Conservation (phyloP, 2,329 filamentous ascomycete genomes). For the Exophiala phaeomuriformis region DNA sequence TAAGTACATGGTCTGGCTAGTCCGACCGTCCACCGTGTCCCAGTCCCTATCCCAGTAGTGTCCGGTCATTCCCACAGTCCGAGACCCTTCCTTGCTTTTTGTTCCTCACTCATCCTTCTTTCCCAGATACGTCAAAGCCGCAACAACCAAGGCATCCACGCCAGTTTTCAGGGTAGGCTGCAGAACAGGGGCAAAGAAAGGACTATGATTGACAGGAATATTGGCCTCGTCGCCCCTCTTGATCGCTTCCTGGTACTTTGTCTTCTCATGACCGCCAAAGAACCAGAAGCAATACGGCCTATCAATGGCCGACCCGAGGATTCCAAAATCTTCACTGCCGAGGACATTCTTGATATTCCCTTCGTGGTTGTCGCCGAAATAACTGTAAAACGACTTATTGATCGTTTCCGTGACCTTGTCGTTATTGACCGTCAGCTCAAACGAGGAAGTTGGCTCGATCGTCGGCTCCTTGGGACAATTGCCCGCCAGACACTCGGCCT, state of each 20-base stretch:
- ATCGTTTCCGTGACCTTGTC: constrained; percentile 38
- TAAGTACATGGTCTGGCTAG: no score
- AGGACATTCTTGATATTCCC: constrained; percentile 19
- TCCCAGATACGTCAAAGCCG: constrained; percentile 45
- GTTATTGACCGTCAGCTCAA: constrained; percentile 51
- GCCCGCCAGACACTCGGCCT: constrained; percentile 48
- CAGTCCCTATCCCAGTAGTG: no score
- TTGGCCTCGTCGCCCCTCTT: constrained; percentile 41
- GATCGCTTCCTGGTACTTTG: constrained; percentile 43
- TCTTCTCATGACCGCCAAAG: constrained; percentile 42
- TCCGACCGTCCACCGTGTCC: no score
- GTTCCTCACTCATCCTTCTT: constrained; percentile 9
- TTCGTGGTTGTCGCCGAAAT: constrained; percentile 39
- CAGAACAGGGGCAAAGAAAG: constrained; percentile 52
- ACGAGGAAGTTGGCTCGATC: constrained; percentile 43
- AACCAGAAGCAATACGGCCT: constrained; percentile 51
- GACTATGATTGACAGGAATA: constrained; percentile 54
- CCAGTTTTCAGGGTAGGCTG: constrained; percentile 52
- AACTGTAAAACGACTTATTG: constrained; percentile 39
- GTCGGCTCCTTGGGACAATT: constrained; percentile 44
- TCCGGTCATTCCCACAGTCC: no score
- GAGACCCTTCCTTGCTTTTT: background rate
- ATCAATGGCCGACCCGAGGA: constrained; percentile 45
- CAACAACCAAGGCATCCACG: constrained; percentile 46
- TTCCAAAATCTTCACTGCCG: constrained; percentile 52